Evolutionary conservation across 1,284 basidiomycete genomes (phyloP), one percentile per base, ranked within the genome.

Genomic region (Cryptococcus deneoformans): DNA sequence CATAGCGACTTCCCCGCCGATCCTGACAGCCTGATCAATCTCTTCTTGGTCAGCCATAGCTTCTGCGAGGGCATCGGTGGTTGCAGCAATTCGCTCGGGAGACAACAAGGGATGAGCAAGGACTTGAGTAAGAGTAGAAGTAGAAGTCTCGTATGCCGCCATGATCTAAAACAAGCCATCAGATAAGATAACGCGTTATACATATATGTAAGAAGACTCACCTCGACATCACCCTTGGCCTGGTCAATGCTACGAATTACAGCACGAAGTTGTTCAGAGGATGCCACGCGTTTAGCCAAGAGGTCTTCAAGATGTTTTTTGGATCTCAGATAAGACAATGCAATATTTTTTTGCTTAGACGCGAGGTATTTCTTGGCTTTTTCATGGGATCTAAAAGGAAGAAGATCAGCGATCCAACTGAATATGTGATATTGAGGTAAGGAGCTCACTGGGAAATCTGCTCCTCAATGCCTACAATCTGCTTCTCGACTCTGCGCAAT

Each of bases 211-310:
- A 39, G 5, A 12, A 16, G 1, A 64, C 75, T 56, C 71, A 92
- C 91, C 81, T 93, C 88, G 6, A 93, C 83, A 74, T 98, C 90
- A 5, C 87, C 87, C 46, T 88, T 89, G 20, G 94, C 90, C 14
- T 87, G 84, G 77, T 98, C 92, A 3, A 98, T 89, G 50, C 86
- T 85, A 52, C 90, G 79, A 16, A 96, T 77, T 0, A 93, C 90
- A 1, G 82, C 78, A 58, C 88, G 85, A 10, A 98, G 79, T 44
- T 86, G 90, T 53, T 87, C 84, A 1, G 90, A 79, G 0, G 90
- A 86, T 0, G 80, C 83, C 0, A 92, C 76, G 20, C 92, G 87
- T 71, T 91, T 89, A 34, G 78, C 78, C 34, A 94, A 79, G 1
- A 94, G 76, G 2, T 89, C 88, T 66, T 94, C 87, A 4, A 94